Percentiles rank a stretch among this genome's conserved stretches.
phyloP scores from a whole-genome alignment of 2,329 filamentous ascomycete genomes.

The Karstenula rhodostoma region DNA sequence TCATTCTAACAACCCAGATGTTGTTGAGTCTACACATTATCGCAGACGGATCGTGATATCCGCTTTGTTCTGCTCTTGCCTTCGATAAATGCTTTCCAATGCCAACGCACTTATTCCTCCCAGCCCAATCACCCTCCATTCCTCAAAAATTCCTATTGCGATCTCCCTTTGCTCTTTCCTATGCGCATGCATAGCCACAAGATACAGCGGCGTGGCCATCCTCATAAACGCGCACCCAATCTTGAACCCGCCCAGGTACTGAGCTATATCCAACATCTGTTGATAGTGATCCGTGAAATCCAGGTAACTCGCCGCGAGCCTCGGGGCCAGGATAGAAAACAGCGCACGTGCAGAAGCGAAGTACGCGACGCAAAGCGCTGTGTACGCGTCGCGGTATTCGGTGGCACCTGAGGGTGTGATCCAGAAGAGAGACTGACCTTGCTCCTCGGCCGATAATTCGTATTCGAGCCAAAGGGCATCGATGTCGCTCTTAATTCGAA shows the following conservation, averaged over 20 bases:
- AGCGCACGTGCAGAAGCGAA: constrained; percentile 33
- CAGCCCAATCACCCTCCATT: constrained; percentile 34
- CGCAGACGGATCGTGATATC: background rate
- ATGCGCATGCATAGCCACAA: constrained; percentile 37
- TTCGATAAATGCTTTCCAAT: constrained; percentile 27
- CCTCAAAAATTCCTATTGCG: constrained; percentile 29
- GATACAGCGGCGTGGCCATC: constrained; percentile 39
- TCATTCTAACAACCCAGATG: background rate
- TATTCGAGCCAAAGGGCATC: constrained; percentile 35
- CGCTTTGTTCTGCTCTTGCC: background rate
- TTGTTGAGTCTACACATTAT: background rate
- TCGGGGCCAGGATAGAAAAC: constrained; percentile 23
- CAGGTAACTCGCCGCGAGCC: constrained; percentile 12
- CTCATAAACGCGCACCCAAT: constrained; percentile 43
- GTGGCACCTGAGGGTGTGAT: constrained; percentile 8
- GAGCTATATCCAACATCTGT: constrained; percentile 32
- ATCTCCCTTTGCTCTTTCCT: constrained; percentile 21
- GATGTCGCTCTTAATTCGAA: constrained; percentile 21
- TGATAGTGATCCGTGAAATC: constrained; percentile 25
- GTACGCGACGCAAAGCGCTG: constrained; percentile 35
- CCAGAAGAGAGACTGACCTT: constrained; percentile 17
- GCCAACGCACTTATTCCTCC: constrained; percentile 39
- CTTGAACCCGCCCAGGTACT: constrained; percentile 26
- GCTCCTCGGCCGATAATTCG: constrained; percentile 12
- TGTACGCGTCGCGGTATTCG: constrained; percentile 33